phyloP scores from a whole-genome alignment of 1,139 yeast genomes.

The Ogataea hybrid region DNA sequence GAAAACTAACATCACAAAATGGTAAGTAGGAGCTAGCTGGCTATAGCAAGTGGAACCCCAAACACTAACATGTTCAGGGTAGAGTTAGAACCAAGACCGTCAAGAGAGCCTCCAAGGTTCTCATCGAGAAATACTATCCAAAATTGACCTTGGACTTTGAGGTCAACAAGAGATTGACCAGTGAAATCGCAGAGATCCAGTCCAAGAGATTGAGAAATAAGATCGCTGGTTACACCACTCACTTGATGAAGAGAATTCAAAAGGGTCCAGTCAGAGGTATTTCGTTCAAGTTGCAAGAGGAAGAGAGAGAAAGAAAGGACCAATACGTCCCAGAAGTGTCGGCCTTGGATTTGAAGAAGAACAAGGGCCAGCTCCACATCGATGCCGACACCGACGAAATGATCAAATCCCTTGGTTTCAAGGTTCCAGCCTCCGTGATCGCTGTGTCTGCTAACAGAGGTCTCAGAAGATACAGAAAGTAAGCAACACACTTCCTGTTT shows the following conservation, averaged over 20 bases:
- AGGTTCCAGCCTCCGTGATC: slow-evolving; percentile 88
- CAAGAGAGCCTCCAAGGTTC: slow-evolving; percentile 99
- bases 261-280: slow-evolving; percentile 99
- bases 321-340: slow-evolving; percentile 99
- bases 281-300: slow-evolving; percentile 99
- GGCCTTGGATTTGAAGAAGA: slow-evolving; percentile 97
- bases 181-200: slow-evolving; percentile 98
- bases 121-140: slow-evolving; percentile 99
- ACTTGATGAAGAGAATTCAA: slow-evolving; percentile 99
- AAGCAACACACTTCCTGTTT: slow-evolving; percentile 28
- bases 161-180: slow-evolving; percentile 99
- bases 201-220: slow-evolving; percentile 99
- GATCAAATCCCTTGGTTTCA: slow-evolving; percentile 95
- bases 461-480: slow-evolving; percentile 94
- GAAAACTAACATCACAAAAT: slow-evolving; percentile 28
- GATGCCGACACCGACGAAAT: slow-evolving; percentile 98
- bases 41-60: not conserved
- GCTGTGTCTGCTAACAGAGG: slow-evolving; percentile 92
- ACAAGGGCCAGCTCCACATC: slow-evolving; percentile 95
- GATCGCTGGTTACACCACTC: slow-evolving; percentile 99
- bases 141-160: slow-evolving; percentile 99
- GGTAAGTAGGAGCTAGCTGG: slow-evolving; percentile 26
- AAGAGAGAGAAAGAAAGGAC: slow-evolving; percentile 99
- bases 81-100: slow-evolving; percentile 99
- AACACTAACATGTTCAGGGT: slow-evolving; percentile 50